A percentile compares a stretch with the other conserved stretches of the same genome.
Conservation (phyloP, 2,329 filamentous ascomycete species). For the Chrysosporium keratinophilum region DNA sequence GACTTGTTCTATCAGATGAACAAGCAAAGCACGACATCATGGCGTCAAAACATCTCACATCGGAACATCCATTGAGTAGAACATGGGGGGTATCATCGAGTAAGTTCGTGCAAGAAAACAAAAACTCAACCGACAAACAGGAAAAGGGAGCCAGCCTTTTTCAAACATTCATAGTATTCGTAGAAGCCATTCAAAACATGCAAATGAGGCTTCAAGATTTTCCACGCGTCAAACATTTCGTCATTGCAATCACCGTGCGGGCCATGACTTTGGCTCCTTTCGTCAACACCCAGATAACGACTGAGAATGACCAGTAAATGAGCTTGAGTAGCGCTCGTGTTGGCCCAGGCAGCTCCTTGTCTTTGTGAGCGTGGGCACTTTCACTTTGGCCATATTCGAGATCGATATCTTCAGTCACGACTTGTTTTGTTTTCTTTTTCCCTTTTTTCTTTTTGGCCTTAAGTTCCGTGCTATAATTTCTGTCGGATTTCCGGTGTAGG, state of each 20-base stretch:
- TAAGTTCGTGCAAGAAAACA: background rate
- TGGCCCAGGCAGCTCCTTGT: constrained; percentile 32
- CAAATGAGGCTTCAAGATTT: constrained; percentile 26
- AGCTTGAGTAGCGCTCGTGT: constrained; percentile 28
- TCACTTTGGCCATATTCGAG: constrained; percentile 37
- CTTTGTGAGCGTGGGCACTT: constrained; percentile 27
- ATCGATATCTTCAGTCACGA: constrained; percentile 36
- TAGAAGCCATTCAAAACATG: background rate
- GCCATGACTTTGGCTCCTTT: constrained; percentile 32
- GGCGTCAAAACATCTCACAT: background rate
- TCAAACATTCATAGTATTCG: background rate
- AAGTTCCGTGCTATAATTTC: background rate
- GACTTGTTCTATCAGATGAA: too few relatives aligned
- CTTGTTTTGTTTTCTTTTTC: constrained; percentile 23
- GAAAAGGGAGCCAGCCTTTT: background rate
- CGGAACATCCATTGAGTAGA: background rate
- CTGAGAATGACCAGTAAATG: constrained; percentile 31
- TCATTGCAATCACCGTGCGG: constrained; percentile 33
- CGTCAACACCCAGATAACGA: constrained; percentile 31
- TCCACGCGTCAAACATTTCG: constrained; percentile 34
- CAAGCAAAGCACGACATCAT: background rate
- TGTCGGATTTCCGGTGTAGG: background rate
- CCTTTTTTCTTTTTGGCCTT: constrained; percentile 21
- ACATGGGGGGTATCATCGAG: constrained; percentile 3
- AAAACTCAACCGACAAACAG: background rate